Evolutionary conservation across 208 protist species (phyloP).

Genomic region (Crithidia fasciculata): DNA sequence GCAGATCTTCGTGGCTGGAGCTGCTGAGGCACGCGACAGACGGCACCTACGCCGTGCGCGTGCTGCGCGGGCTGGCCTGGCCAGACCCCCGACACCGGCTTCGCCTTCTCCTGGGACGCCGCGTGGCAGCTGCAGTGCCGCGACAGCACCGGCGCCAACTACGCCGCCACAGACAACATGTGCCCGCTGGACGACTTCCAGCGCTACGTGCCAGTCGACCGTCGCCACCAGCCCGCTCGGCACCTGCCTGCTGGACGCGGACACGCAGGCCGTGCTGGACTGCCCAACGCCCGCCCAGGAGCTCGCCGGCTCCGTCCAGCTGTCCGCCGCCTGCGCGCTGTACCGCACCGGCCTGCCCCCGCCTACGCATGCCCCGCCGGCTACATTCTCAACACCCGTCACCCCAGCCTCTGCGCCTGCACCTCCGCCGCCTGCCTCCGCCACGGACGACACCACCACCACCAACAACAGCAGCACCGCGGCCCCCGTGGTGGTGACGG

Average conservation of each 20-base stretch:
- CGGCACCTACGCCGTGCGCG: slow-evolving; percentile 42
- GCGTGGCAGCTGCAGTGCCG: slow-evolving; percentile 49
- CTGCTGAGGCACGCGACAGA: slow-evolving; percentile 35
- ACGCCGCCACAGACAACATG: slow-evolving; percentile 42
- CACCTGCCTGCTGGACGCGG: slow-evolving; percentile 50
- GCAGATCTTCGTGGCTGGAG: slow-evolving; percentile 49
- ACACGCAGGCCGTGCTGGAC: slow-evolving; percentile 19
- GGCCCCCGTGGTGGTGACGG: not conserved
- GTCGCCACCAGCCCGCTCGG: slow-evolving; percentile 36
- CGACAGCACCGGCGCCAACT: slow-evolving; percentile 30
- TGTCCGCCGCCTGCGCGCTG: slow-evolving; percentile 13
- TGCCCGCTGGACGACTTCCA: slow-evolving; percentile 62
- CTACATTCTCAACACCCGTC: slow-evolving; percentile 14
- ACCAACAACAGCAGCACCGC: not conserved
- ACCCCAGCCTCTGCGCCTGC: slow-evolving; percentile 9
- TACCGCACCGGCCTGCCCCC: slow-evolving; percentile 26
- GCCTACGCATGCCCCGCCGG: slow-evolving; percentile 12
- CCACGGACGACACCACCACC: not conserved
- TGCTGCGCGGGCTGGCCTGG: slow-evolving; percentile 53
- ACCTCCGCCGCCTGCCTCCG: slow-evolving; percentile 9
- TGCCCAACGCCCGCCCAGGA: slow-evolving; percentile 33
- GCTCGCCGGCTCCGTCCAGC: slow-evolving; percentile 1
- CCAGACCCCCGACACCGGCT: slow-evolving; percentile 43
- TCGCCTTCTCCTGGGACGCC: slow-evolving; percentile 35
- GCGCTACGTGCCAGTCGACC: slow-evolving; percentile 39